Evolutionary conservation across 352 stramenopile species (phyloP).

Genomic region (Globisporangium camurandrum): DNA sequence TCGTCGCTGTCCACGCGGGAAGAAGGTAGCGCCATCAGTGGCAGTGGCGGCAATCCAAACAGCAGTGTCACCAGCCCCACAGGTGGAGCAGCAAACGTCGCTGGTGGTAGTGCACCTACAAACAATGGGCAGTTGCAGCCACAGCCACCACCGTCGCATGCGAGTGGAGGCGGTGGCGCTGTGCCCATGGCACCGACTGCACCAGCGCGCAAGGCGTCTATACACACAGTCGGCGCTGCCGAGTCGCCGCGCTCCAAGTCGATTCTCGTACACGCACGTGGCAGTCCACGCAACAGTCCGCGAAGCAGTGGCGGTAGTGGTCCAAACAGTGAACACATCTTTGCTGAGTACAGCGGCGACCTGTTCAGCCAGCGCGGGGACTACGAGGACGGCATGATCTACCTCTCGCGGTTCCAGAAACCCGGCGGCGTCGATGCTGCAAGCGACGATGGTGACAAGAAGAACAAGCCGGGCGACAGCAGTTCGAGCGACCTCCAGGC

Average conservation of each 20-base stretch:
- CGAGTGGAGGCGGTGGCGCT: constrained; percentile 1
- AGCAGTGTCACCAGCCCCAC: too few relatives aligned
- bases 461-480: constrained; percentile 20
- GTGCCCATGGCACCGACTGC: constrained; percentile 22
- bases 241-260: constrained; percentile 56
- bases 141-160: too few relatives aligned
- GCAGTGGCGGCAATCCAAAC: background rate
- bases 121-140: constrained; percentile 5
- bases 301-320: constrained; percentile 3
- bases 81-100: background rate
- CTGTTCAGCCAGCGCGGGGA: constrained; percentile 79
- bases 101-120: background rate
- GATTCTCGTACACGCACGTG: constrained; percentile 25
- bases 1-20: too few relatives aligned
- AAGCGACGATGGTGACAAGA: too few relatives aligned
- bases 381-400: constrained; percentile 86
- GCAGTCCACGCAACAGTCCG: constrained; percentile 14
- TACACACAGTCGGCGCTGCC: constrained; percentile 14
- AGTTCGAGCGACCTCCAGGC: constrained; percentile 28
- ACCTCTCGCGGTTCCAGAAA: constrained; percentile 74
- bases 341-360: constrained; percentile 63
- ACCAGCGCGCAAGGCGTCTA: constrained; percentile 27
- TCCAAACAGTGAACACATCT: constrained; percentile 39
- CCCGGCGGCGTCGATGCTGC: constrained; percentile 13
- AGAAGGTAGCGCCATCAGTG: constrained; percentile 19